A percentile compares a stretch with the other conserved stretches of the same genome.
Conservation (phyloP, 192 early-diverging fungal species). For the Coemansia sp. region DNA sequence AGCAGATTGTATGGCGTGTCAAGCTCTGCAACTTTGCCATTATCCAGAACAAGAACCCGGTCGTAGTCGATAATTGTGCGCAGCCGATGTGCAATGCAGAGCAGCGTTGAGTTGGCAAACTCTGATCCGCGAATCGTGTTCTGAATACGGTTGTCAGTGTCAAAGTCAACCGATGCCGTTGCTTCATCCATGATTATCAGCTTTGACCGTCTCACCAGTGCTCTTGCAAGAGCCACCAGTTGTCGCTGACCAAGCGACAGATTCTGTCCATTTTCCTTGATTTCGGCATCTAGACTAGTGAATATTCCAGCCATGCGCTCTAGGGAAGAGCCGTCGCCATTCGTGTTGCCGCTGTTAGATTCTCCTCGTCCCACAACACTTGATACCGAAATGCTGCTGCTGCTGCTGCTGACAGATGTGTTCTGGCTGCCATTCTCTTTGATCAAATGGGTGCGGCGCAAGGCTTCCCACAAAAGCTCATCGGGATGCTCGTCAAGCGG, state of each 20-base stretch:
- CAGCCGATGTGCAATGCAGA: conserved; percentile 89
- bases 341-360: not conserved
- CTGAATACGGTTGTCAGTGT: conserved; percentile 63
- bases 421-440: conserved; percentile 18
- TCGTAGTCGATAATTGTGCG: conserved; percentile 84
- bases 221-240: too few relatives aligned
- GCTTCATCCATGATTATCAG: too few relatives aligned
- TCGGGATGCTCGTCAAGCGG: conserved; percentile 78
- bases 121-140: conserved; percentile 76
- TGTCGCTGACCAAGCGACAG: too few relatives aligned
- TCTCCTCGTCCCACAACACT: not conserved
- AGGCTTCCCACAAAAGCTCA: conserved; percentile 67
- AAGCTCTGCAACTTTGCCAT: conserved; percentile 76
- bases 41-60: conserved; percentile 75
- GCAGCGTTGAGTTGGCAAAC: conserved; percentile 64
- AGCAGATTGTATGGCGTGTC: conserved; percentile 61
- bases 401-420: not conserved
- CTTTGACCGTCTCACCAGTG: too few relatives aligned
- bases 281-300: conserved; percentile 62
- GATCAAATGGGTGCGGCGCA: conserved; percentile 71
- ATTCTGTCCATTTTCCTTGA: conserved; percentile 76
- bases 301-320: conserved; percentile 23
- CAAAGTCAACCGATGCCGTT: too few relatives aligned
- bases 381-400: not conserved
- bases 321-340: not conserved